Evolutionary conservation across 257 asterid species (phyloP).

Genomic region (Haberlea rhodopensis): DNA sequence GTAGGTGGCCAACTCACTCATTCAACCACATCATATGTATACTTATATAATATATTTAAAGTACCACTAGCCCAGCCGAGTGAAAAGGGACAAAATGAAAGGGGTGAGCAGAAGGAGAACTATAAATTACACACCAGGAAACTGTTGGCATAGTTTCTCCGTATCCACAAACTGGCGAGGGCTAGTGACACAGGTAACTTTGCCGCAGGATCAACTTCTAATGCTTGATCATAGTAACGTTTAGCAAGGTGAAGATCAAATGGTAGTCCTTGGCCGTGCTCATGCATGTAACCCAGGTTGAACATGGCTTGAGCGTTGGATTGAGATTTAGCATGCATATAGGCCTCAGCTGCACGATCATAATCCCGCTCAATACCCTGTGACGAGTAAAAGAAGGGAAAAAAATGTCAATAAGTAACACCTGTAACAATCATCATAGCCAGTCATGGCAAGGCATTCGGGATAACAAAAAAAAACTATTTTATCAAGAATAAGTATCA

Average conservation of each 20-base stretch:
- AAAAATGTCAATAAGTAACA: background rate
- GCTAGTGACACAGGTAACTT: slow-evolving; percentile 92
- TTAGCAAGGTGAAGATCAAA: slow-evolving; percentile 96
- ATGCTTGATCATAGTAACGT: slow-evolving; percentile 93
- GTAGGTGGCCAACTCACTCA: background rate
- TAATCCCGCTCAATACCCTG: slow-evolving; percentile 95
- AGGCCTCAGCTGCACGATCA: slow-evolving; percentile 98
- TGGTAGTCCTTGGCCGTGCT: slow-evolving; percentile 95
- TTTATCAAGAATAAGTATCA: slow-evolving; percentile 9
- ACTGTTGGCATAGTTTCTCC: slow-evolving; percentile 78
- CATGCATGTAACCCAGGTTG: slow-evolving; percentile 98
- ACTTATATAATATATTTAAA: background rate
- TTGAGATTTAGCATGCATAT: slow-evolving; percentile 96
- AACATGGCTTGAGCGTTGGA: slow-evolving; percentile 97
- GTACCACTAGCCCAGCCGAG: background rate
- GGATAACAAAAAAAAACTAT: too few species aligned
- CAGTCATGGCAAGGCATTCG: background rate
- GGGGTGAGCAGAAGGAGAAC: too few species aligned
- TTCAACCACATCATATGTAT: background rate
- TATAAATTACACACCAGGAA: slow-evolving; percentile 47
- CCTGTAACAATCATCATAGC: slow-evolving; percentile 2
- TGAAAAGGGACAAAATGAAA: too few species aligned
- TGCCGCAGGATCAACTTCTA: slow-evolving; percentile 77
- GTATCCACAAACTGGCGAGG: slow-evolving; percentile 86
- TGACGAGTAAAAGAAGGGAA: slow-evolving; percentile 22